A percentile compares a stretch with the other conserved stretches of the same genome.
phyloP scores from a whole-genome alignment of 176 grass and related monocot species.

The Ensete ventricosum region DNA sequence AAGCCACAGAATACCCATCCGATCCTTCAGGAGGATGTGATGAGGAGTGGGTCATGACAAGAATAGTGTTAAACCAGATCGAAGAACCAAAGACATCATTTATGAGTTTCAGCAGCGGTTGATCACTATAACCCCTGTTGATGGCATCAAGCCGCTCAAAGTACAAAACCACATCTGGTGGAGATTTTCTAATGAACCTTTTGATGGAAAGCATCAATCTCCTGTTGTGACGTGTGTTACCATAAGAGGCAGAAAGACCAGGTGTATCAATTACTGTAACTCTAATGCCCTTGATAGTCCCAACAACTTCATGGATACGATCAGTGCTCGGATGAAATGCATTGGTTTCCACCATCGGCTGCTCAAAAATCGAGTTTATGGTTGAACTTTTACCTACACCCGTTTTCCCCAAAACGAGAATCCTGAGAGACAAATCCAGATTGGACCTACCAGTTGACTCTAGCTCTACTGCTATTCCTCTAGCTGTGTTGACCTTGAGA shows the following conservation, averaged over 20 bases:
- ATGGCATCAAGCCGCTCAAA: slow-evolving; percentile 68
- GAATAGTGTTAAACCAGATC: slow-evolving; percentile 83
- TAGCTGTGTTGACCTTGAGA: slow-evolving; percentile 48
- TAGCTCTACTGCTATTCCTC: slow-evolving; percentile 47
- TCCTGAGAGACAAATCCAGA: slow-evolving; percentile 46
- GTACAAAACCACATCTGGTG: slow-evolving; percentile 73
- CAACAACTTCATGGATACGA: slow-evolving; percentile 48
- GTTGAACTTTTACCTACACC: slow-evolving; percentile 68
- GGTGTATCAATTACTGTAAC: slow-evolving; percentile 87
- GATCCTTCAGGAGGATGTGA: slow-evolving; percentile 66
- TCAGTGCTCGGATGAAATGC: slow-evolving; percentile 41
- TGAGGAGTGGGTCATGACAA: slow-evolving; percentile 78
- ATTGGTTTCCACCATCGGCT: slow-evolving; percentile 35
- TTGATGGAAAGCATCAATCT: slow-evolving; percentile 62
- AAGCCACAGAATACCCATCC: slow-evolving; percentile 72
- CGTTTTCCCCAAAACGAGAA: slow-evolving; percentile 65
- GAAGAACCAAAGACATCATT: slow-evolving; percentile 79
- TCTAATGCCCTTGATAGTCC: slow-evolving; percentile 66
- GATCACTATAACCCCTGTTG: slow-evolving; percentile 49
- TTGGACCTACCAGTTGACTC: slow-evolving; percentile 31
- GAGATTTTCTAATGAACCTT: slow-evolving; percentile 56
- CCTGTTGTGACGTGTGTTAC: slow-evolving; percentile 47
- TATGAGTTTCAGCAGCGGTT: slow-evolving; percentile 70
- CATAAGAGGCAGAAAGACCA: slow-evolving; percentile 45
- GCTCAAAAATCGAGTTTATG: slow-evolving; percentile 65